These are phyloP conservation scores for Kitagawia praeruptora DNA, from an alignment of 129 eudicot species.

Conservation along the genomic window DNA sequence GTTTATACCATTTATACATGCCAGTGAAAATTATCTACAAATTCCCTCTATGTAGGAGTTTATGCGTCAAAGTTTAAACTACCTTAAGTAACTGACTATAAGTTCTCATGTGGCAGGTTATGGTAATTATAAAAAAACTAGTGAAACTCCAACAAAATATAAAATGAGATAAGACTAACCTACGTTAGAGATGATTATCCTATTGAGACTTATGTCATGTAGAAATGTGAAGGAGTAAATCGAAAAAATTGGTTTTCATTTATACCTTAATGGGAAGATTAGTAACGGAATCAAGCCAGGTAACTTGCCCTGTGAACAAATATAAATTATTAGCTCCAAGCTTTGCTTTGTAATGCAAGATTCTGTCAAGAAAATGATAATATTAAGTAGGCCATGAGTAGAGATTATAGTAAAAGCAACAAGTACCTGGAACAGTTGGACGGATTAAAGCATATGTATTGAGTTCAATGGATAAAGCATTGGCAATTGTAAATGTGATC, in stretches of 20 bases:
- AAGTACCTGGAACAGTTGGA: constrained; percentile 78
- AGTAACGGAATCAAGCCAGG: constrained; percentile 95
- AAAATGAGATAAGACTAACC: not conserved
- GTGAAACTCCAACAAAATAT: not conserved
- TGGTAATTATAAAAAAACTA: not conserved
- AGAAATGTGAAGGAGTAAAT: not conserved
- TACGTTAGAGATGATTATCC: not conserved
- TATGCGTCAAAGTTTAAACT: not conserved
- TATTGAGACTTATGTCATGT: not conserved
- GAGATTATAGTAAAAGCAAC: not conserved
- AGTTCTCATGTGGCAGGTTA: not conserved
- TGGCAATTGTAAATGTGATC: constrained; percentile 56
- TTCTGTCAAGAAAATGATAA: not conserved
- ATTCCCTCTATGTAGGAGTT: not conserved
- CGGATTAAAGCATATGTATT: constrained; percentile 89
- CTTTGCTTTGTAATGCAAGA: not conserved
- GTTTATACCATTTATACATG: not conserved
- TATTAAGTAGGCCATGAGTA: not conserved
- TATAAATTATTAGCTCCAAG: not conserved
- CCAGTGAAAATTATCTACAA: not conserved
- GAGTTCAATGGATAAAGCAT: constrained; percentile 71
- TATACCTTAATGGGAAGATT: constrained; percentile 84
- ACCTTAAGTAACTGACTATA: not conserved
- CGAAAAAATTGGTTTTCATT: not conserved
- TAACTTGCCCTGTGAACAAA: constrained; percentile 43